Conservation (phyloP, 1,139 yeast species). For the Pichia norvegensis region DNA sequence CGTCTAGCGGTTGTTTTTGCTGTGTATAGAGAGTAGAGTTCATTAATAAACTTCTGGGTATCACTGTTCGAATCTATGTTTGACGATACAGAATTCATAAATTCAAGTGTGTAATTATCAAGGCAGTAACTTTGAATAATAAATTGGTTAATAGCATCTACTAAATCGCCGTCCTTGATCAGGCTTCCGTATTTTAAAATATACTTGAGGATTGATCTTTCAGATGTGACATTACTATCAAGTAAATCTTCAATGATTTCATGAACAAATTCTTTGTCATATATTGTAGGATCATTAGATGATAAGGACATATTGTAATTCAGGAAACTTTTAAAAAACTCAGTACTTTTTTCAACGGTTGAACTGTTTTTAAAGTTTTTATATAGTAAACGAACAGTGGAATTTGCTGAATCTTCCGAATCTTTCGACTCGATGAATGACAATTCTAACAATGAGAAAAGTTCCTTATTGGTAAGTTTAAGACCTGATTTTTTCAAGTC, state of each 20-base stretch:
- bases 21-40: neutral
- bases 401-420: neutral
- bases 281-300: neutral
- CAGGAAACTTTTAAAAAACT: slow-evolving; percentile 8
- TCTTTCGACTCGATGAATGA: slow-evolving; percentile 1
- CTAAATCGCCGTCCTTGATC: neutral
- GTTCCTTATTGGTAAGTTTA: slow-evolving; percentile 11
- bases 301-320: slow-evolving; percentile 4
- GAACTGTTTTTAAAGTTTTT: slow-evolving; percentile 7
- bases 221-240: neutral
- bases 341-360: slow-evolving; percentile 6
- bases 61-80: neutral
- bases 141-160: neutral
- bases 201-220: slow-evolving; percentile 6
- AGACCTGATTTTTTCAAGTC: slow-evolving; percentile 5
- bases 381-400: slow-evolving; percentile 2
- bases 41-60: neutral
- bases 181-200: slow-evolving; percentile 6
- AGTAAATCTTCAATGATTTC: slow-evolving; percentile 3
- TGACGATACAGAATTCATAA: neutral
- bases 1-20: neutral
- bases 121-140: slow-evolving; percentile 4
- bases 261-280: neutral
- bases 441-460: slow-evolving; percentile 9
- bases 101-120: slow-evolving; percentile 6